Evolutionary conservation across 2,329 filamentous ascomycete genomes (phyloP).

Genomic region (Corniculantispora saksenae): DNA sequence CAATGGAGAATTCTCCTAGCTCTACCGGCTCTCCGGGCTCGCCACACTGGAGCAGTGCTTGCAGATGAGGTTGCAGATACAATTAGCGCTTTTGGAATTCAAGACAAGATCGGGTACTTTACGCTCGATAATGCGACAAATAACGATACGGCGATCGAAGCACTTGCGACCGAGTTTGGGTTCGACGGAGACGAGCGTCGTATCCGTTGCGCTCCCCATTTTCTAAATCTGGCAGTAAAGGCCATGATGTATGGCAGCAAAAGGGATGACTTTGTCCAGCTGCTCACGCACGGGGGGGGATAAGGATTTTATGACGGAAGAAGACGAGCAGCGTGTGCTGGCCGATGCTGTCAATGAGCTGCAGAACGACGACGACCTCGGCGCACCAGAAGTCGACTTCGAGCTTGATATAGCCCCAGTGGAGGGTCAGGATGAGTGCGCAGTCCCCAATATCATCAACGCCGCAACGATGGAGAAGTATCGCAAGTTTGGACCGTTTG

Average conservation of each 20-base stretch:
- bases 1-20: neutral
- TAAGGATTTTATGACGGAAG: neutral
- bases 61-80: no score
- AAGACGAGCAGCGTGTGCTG: neutral
- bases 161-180: neutral
- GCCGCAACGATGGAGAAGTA: neutral
- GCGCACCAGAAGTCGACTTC: neutral
- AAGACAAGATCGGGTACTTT: constrained; percentile 18
- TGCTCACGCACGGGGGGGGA: neutral
- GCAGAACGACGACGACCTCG: neutral
- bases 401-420: neutral
- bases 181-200: constrained; percentile 2
- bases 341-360: neutral
- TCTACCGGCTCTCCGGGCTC: neutral
- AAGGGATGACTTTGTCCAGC: neutral
- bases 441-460: neutral
- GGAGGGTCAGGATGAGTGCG: neutral
- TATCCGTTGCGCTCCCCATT: constrained; percentile 6
- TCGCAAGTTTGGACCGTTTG: neutral
- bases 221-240: neutral
- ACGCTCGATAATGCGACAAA: constrained; percentile 17
- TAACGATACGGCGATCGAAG: constrained; percentile 15
- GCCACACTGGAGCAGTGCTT: neutral
- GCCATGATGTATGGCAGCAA: constrained; percentile 12
- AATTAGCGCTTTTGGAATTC: neutral